Conservation (phyloP, 2,329 filamentous ascomycete species). For the Phialemoniopsis sp. region DNA sequence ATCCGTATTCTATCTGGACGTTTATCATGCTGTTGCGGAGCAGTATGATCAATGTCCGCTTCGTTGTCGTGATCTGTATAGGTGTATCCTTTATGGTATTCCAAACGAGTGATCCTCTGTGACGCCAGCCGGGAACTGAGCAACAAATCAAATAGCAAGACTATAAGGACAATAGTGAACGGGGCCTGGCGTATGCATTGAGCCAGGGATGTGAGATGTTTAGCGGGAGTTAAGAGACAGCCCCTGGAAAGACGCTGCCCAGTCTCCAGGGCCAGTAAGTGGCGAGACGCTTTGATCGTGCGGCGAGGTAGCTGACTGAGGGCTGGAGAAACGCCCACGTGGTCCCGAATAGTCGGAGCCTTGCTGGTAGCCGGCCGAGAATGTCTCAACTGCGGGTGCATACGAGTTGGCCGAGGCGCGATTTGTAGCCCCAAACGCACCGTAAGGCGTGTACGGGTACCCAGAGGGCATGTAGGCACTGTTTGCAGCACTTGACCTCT, state of each 20-base stretch:
- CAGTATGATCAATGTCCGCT: background rate
- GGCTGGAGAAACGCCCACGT: slow-evolving; percentile 41
- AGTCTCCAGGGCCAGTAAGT: slow-evolving; percentile 49
- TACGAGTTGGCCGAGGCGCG: slow-evolving; percentile 31
- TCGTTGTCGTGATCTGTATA: slow-evolving; percentile 2
- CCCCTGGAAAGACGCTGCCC: slow-evolving; percentile 63
- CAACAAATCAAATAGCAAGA: background rate
- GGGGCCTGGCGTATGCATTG: background rate
- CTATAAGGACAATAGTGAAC: slow-evolving; percentile 10
- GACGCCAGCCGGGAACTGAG: background rate
- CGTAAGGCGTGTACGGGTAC: slow-evolving; percentile 38
- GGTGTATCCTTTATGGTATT: background rate
- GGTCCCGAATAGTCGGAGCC: slow-evolving; percentile 40
- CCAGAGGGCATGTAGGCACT: slow-evolving; percentile 31
- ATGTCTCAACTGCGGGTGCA: slow-evolving; percentile 34
- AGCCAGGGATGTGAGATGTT: slow-evolving; percentile 8
- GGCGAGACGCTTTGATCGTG: slow-evolving; percentile 33
- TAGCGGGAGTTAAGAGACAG: slow-evolving; percentile 65
- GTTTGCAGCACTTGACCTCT: slow-evolving; percentile 32
- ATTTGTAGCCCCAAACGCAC: slow-evolving; percentile 35
- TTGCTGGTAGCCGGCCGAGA: slow-evolving; percentile 32
- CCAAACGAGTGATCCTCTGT: background rate
- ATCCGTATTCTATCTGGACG: no score
- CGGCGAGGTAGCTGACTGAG: slow-evolving; percentile 23
- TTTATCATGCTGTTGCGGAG: no score